phyloP scores from a whole-genome alignment of 345 rosid genomes.

The Bruguiera gymnorhiza region DNA sequence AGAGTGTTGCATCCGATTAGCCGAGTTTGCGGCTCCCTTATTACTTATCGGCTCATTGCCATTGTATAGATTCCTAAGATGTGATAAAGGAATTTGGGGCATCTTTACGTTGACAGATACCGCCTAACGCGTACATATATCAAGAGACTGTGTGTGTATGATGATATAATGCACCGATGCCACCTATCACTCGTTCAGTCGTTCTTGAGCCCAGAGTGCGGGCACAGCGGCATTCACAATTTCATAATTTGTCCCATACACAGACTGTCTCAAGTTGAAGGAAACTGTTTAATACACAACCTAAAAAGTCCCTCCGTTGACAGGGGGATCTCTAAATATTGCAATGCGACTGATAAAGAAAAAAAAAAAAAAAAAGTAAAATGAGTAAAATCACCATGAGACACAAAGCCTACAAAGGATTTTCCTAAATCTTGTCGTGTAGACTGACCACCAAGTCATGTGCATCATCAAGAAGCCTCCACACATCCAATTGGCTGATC shows the following conservation, averaged over 20 bases:
- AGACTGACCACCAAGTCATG: conserved; percentile 82
- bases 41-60: too few species aligned
- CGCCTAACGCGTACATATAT: too few species aligned
- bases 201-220: conserved; percentile 17
- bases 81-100: too few species aligned
- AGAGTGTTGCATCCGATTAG: too few species aligned
- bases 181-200: conserved; percentile 26
- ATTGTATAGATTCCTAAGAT: too few species aligned
- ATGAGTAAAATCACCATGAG: neutral
- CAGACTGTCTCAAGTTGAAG: conserved; percentile 10
- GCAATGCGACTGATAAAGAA: neutral
- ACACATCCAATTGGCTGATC: conserved; percentile 85
- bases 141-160: neutral
- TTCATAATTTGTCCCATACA: conserved; percentile 12
- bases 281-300: neutral
- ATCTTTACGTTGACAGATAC: too few species aligned
- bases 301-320: conserved; percentile 9
- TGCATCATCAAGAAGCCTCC: conserved; percentile 97
- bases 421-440: conserved; percentile 64
- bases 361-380: neutral
- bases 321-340: conserved; percentile 14
- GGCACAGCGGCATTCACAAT: conserved; percentile 18
- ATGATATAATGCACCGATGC: conserved; percentile 16
- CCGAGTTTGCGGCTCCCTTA: too few species aligned
- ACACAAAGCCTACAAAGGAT: neutral